These are phyloP conservation scores for Oryza rufipogon DNA, from an alignment of 176 grass and related monocot species.

Conservation along the genomic window DNA sequence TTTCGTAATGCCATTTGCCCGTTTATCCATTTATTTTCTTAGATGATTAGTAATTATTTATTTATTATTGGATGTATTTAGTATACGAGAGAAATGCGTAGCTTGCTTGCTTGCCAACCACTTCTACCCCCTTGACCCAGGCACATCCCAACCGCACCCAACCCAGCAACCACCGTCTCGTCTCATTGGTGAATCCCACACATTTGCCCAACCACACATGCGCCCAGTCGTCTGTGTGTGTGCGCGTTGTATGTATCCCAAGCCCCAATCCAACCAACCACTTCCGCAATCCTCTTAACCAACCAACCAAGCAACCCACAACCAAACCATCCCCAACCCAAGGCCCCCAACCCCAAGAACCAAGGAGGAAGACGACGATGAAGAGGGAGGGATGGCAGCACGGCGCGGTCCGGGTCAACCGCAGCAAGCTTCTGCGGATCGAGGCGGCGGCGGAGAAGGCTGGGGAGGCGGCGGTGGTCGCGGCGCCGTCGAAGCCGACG, in stretches of 20 bases:
- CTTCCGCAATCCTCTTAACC: constrained; percentile 19
- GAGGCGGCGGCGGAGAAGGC: background rate
- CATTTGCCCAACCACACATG: constrained; percentile 45
- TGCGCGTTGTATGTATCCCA: constrained; percentile 8
- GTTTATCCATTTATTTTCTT: no score
- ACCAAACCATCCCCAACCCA: background rate
- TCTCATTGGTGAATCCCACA: constrained; percentile 45
- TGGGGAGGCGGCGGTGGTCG: background rate
- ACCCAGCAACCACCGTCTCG: background rate
- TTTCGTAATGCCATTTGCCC: background rate
- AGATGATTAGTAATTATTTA: no score
- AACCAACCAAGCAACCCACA: constrained; percentile 8
- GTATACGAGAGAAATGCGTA: background rate
- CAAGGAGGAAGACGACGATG: constrained; percentile 39
- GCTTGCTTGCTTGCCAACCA: constrained; percentile 36
- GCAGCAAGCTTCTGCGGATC: constrained; percentile 42
- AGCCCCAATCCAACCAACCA: constrained; percentile 31
- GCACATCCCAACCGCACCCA: constrained; percentile 1
- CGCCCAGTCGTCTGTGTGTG: background rate
- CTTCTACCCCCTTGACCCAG: constrained; percentile 48
- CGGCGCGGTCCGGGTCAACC: constrained; percentile 49
- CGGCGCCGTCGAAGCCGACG: constrained; percentile 42
- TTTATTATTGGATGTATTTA: background rate
- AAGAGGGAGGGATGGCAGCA: constrained; percentile 91
- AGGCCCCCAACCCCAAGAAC: background rate